phyloP scores from a whole-genome alignment of 164 flowering plant genomes.

The Paratinospora sagittata region DNA sequence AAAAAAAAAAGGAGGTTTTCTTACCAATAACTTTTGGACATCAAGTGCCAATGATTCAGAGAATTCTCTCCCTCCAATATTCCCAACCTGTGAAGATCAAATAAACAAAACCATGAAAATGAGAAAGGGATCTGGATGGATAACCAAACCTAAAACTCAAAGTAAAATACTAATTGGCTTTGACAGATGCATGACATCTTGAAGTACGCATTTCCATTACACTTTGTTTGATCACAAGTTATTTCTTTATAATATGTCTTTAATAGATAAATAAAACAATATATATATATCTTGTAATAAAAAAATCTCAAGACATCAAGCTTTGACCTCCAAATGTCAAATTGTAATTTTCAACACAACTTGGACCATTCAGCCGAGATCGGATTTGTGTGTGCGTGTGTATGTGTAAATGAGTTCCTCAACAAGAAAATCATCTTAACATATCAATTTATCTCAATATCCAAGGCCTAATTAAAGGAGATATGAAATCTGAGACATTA shows the following conservation, averaged over 20 bases:
- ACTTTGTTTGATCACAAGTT: background rate
- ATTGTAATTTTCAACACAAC: no score
- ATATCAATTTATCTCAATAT: no score
- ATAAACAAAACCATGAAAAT: constrained; percentile 2
- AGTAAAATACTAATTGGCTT: no score
- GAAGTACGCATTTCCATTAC: background rate
- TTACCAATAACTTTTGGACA: constrained; percentile 94
- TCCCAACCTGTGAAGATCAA: constrained; percentile 63
- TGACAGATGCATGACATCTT: background rate
- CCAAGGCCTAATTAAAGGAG: no score
- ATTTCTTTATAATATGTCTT: no score
- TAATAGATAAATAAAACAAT: background rate
- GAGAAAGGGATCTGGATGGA: background rate
- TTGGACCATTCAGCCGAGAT: no score
- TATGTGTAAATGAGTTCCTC: no score
- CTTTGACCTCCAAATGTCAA: no score
- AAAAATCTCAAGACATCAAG: background rate
- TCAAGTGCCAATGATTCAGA: constrained; percentile 98
- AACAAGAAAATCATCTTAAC: no score
- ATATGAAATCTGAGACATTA: no score
- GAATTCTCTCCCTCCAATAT: constrained; percentile 98
- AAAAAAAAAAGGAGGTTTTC: constrained; percentile 14
- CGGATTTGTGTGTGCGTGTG: no score
- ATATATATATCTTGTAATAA: background rate
- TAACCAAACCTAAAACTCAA: background rate